These are phyloP conservation scores for Gomphus sp. DNA, from an alignment of 1,284 basidiomycete species.

Conservation along the genomic window DNA sequence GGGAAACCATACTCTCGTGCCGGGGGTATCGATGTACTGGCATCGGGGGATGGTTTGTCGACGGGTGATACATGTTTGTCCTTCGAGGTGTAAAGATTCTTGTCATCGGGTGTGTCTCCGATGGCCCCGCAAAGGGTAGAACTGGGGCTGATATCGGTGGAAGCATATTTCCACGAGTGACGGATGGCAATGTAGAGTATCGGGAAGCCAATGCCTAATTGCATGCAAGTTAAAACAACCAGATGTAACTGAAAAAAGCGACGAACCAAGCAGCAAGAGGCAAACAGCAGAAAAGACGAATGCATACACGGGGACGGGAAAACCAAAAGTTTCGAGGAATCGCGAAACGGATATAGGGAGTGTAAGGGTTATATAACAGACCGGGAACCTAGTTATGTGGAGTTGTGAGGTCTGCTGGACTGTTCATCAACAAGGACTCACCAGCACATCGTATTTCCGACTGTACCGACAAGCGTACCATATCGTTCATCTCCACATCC, in stretches of 20 bases:
- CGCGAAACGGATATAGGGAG: constrained; percentile 49
- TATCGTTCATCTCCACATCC: not conserved
- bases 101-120: not conserved
- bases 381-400: constrained; percentile 9
- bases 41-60: not conserved
- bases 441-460: constrained; percentile 12
- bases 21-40: not conserved
- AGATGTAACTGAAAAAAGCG: not conserved
- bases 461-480: not conserved
- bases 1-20: not conserved
- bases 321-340: constrained; percentile 39
- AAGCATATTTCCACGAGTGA: not conserved
- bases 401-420: not conserved
- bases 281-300: constrained; percentile 44
- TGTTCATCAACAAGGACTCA: not conserved
- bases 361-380: constrained; percentile 52
- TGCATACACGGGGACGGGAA: constrained; percentile 32
- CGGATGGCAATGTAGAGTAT: constrained; percentile 1
- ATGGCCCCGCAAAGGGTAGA: not conserved
- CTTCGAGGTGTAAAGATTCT: not conserved
- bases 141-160: not conserved
- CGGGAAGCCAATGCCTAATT: not conserved
- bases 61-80: not conserved
- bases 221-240: not conserved
- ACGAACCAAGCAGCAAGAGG: constrained; percentile 47